Evolutionary conservation across 129 eudicot genomes (phyloP), one percentile per base, ranked within the genome.

Genomic region (Solidago caesia): DNA sequence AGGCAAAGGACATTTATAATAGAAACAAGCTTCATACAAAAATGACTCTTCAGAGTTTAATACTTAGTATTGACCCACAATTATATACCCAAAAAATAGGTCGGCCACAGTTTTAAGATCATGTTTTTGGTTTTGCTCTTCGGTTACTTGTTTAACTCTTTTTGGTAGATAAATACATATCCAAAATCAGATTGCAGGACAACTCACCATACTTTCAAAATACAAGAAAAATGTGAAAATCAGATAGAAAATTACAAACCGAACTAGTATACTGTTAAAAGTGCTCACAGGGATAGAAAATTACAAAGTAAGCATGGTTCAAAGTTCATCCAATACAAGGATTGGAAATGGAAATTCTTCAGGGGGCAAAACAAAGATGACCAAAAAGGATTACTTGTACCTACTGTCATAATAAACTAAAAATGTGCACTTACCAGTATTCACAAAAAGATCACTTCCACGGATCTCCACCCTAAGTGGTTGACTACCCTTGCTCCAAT

Each of bases 371-470:
- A 53, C 7, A 56, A 9, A 41, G 25, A 53, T 2, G 14, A 53
- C 47, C 15, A 13, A 41, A 41, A 15, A 27, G 41, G 8, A 15
- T 42, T n/a, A 56, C 58, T 46, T 70, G 48, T 51, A 51, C 62
- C 29, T 0, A 14, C 6, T 56, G 15, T 56, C 61, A 56, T 55
- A 69, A 33, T 27, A 16, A 71, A 71, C 52, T 55, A 16, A 39
- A 43, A 21, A 4, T 58, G 49, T 57, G 53, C 42, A 57, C 76
- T 72, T 58, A 58, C 56, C 39, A 44, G 27, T 72, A 56, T 58
- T 12, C 44, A 45, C 44, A 43, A 16, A 44, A 21, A 67, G 63
- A 46, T 42, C 55, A 72, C 29, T 6, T 14, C 44, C 46, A 49
- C 33, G 16, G 26, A 57, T 44, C 42, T 58, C 76, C 67, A 72